These are phyloP conservation scores for Clarkia xantiana DNA, from an alignment of 345 rosid species.

Conservation along the genomic window DNA sequence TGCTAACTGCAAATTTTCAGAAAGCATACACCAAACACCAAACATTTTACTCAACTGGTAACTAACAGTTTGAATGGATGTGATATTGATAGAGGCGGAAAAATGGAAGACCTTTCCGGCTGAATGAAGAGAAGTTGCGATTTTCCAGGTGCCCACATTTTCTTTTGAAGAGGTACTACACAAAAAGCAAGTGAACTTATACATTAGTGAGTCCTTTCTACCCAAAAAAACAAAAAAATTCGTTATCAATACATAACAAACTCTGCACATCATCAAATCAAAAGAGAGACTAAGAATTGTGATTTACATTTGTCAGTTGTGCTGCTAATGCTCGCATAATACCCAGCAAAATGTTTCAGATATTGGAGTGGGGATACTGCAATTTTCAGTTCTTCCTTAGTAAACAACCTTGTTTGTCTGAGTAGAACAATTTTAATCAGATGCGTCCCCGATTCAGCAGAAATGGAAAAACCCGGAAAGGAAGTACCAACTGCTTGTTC, in stretches of 20 bases:
- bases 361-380: not conserved
- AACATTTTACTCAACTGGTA: too few species aligned
- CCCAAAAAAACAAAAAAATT: too few species aligned
- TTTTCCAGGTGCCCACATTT: not conserved
- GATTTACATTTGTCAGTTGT: slow-evolving; percentile 4
- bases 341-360: not conserved
- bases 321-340: slow-evolving; percentile 4
- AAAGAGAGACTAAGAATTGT: not conserved
- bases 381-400: not conserved
- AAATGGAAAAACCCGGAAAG: too few species aligned
- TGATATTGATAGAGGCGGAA: not conserved
- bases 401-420: not conserved
- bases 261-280: too few species aligned
- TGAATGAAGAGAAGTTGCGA: not conserved
- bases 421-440: too few species aligned
- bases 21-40: too few species aligned
- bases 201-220: too few species aligned
- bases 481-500: too few species aligned
- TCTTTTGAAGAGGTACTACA: slow-evolving; percentile 6
- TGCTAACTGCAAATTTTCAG: too few species aligned
- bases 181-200: not conserved
- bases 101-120: slow-evolving; percentile 2
- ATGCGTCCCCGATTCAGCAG: too few species aligned
- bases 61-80: too few species aligned
- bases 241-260: too few species aligned